These are phyloP conservation scores for Trebouxiophyceae sp. DNA, from an alignment of 163 green algal genomes.

Conservation along the genomic window DNA sequence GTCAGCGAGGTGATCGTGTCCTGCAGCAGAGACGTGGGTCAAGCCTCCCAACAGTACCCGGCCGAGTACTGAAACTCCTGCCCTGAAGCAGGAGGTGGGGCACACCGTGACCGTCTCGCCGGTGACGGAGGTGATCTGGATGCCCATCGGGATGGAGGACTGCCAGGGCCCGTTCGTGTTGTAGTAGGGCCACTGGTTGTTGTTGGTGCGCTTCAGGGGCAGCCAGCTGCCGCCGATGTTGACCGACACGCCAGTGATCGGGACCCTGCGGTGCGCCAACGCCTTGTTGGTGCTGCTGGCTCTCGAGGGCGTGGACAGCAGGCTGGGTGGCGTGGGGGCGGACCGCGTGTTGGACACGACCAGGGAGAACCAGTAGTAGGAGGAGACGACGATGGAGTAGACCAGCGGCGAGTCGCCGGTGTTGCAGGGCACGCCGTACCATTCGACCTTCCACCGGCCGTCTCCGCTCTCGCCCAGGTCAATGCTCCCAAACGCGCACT, in stretches of 20 bases:
- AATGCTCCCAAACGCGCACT: conserved; percentile 21
- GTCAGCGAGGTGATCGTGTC: conserved; percentile 4
- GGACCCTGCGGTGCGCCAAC: conserved; percentile 20
- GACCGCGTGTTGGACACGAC: conserved; percentile 31
- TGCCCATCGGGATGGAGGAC: conserved; percentile 17
- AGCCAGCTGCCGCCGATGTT: conserved; percentile 14
- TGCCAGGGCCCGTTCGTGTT: conserved; percentile 13
- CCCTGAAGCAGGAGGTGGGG: background rate
- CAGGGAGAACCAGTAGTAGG: conserved; percentile 27
- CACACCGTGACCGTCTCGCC: conserved; percentile 9
- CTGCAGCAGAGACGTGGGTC: background rate
- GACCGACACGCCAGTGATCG: conserved; percentile 9
- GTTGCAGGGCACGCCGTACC: conserved; percentile 26
- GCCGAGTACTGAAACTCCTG: background rate
- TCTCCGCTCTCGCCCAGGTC: conserved; percentile 19
- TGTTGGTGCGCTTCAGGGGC: conserved; percentile 7
- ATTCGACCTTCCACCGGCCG: conserved; percentile 27
- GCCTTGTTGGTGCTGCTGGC: too few relatives aligned
- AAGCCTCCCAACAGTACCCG: too few relatives aligned
- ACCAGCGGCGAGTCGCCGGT: conserved; percentile 18
- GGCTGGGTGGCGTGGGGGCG: background rate
- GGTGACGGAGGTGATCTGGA: conserved; percentile 16
- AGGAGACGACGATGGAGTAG: conserved; percentile 17
- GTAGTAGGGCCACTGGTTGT: conserved; percentile 34
- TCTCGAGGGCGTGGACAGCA: too few relatives aligned